A percentile compares a stretch with the other conserved stretches of the same genome.
Evolutionary conservation across 495 filamentous ascomycete species (phyloP).

Genomic region (Glutinoglossum americanum): DNA sequence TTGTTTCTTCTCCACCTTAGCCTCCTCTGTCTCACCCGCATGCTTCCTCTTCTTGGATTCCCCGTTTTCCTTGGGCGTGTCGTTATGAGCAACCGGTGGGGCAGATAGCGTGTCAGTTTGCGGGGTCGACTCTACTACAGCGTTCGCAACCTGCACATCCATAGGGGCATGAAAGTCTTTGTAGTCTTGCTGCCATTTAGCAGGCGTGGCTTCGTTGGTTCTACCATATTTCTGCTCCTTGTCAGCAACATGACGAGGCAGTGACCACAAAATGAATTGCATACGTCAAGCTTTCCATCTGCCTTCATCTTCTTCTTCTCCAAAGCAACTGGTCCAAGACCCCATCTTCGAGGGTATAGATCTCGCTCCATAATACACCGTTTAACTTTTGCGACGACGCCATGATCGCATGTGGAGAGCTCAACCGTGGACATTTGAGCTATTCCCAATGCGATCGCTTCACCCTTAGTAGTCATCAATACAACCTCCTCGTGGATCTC

Average conservation of each 20-base stretch:
- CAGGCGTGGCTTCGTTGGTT: constrained; percentile 73
- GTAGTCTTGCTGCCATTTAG: constrained; percentile 75
- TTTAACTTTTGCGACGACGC: constrained; percentile 93
- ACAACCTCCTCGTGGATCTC: constrained; percentile 84
- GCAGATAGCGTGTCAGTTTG: constrained; percentile 4
- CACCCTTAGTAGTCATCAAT: constrained; percentile 93
- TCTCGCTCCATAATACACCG: constrained; percentile 98
- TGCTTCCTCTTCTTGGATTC: constrained; percentile 51
- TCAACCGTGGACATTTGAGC: constrained; percentile 91
- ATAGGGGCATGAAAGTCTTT: constrained; percentile 54
- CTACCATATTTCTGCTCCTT: constrained; percentile 61
- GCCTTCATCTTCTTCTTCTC: constrained; percentile 99
- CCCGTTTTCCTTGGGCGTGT: constrained; percentile 1
- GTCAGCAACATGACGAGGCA: constrained; percentile 5
- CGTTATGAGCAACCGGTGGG: not conserved
- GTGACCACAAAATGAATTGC: not conserved
- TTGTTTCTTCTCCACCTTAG: constrained; percentile 39
- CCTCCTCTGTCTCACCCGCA: constrained; percentile 57
- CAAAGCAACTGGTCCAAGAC: constrained; percentile 66
- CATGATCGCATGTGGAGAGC: constrained; percentile 81
- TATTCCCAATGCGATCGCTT: constrained; percentile 88
- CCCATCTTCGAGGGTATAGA: constrained; percentile 87
- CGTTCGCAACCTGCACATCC: constrained; percentile 8
- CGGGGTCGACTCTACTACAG: constrained; percentile 17
- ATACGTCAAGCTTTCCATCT: constrained; percentile 79